Evolutionary conservation across 2,329 filamentous ascomycete species (phyloP), one percentile per base, ranked within the genome.

Genomic region (Chaetomiaceae sp.): DNA sequence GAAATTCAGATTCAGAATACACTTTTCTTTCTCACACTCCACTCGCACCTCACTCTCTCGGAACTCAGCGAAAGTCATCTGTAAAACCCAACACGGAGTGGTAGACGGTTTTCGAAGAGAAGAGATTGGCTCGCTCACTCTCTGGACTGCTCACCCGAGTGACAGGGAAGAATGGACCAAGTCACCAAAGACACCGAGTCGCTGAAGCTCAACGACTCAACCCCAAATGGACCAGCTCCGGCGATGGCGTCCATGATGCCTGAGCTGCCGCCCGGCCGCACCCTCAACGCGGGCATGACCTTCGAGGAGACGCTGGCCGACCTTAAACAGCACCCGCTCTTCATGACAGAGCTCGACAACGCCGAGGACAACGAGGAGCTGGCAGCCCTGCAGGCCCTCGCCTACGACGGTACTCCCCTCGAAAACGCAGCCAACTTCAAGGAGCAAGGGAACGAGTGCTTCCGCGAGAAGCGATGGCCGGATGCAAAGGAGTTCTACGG

Each of bases 401-500:
- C 90, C 27, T 96, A 96, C 68, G 94, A 99, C 73, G 95, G 94
- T 19, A 91, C 91, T 8, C 84, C 89, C 45, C 79, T 85, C 9
- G 92, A 97, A 69, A 86, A 95, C 57, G 88, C 85, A 19, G 73
- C 80, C 40, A 89, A 89, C 60, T 96, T 96, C 75, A 90, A 94
- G 64, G 87, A 92, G 67, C 88, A 90, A 61, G 94, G 94, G 31
- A 99, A 99, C 68, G 92, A 97, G 64, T 85, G 82, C 65, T 95
- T 95, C 66, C 79, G 80, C 63, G 77, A 78, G 51, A 85, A 84
- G 69, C 77, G 82, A 44, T 96, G 87, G 83, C 76, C 71, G 23
- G 91, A 97, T 69, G 94, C 91, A 4, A 86, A 87, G 66, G 91
- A 96, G 69, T 96, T 91, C 69, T 99, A 99, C 69, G 82, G 80